Evolutionary conservation across 768 basidiomycete species (phyloP), one percentile per base, ranked within the genome.

Genomic region (Amanita pseudoporphyria): DNA sequence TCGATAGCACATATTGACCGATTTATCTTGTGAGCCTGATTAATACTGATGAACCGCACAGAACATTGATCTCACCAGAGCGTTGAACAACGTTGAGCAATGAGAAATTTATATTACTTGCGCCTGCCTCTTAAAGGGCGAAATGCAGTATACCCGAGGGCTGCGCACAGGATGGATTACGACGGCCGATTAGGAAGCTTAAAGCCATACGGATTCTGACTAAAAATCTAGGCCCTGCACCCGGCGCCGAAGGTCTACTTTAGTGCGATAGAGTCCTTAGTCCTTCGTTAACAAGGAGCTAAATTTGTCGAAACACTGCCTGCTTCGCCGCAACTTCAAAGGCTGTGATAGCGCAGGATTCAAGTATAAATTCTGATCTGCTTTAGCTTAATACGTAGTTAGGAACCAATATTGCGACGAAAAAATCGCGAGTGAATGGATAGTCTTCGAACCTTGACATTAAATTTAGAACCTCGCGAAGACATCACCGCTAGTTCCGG

Each of bases 1-100:
- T 60, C 71, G 67, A 63, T 66, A 61, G 55, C 74, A 77, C 74
- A 77, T 76, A 13, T 13, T 36, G 21, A 5, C 5, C 12, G 9
- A n/a, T 46, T 4, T 43, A 31, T 22, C 36, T 18, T 33, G n/a
- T 16, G 28, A 47, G 39, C 9, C 6, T 6, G 14, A 12, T 47
- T 22, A 47, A 21, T 38, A 16, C 9, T 38, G 14, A 28, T 16
- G 21, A 14, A 30, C 16, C 5, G 10, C 1, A 30, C 10, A 12
- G 19, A 22, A 7, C 9, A 13, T 7, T 6, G 44, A 5, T 13
- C 43, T 18, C 30, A 45, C 43, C n/a, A 31, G 31, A 24, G 10
- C 18, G 26, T 14, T 45, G 44, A 35, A 22, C 19, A 14, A 26
- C 12, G 30, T 24, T 16, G 31, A n/a, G 14, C 24, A 43, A n/a